Conservation (phyloP, 2,329 filamentous ascomycete species). For the Cladosporium sp. region DNA sequence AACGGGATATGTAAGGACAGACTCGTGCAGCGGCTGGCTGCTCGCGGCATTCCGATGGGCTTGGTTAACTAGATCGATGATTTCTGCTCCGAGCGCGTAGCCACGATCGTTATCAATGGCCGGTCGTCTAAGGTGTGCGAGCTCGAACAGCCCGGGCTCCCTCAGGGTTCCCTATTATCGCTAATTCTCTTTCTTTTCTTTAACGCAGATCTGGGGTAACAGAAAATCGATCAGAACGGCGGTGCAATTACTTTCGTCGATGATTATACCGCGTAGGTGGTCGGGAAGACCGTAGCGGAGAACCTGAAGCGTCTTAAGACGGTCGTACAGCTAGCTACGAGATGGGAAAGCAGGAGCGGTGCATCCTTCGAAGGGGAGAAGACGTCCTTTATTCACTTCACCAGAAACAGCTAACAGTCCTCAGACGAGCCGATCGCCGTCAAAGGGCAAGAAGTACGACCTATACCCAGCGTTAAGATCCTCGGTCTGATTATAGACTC, state of each 20-base stretch:
- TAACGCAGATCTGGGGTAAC: slow-evolving; percentile 16
- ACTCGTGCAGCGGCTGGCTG: slow-evolving; percentile 17
- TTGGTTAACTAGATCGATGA: slow-evolving; percentile 22
- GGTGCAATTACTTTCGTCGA: slow-evolving; percentile 13
- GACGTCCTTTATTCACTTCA: too few species aligned
- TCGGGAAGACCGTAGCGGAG: too few species aligned
- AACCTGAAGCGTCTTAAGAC: too few species aligned
- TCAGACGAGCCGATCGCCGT: too few species aligned
- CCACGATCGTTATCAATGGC: slow-evolving; percentile 17
- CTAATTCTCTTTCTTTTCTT: slow-evolving; percentile 32
- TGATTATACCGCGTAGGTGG: neutral
- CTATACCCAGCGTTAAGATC: neutral
- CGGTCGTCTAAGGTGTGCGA: too few species aligned
- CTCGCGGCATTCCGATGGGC: slow-evolving; percentile 22
- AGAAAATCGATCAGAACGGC: slow-evolving; percentile 8
- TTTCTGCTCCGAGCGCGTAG: slow-evolving; percentile 23
- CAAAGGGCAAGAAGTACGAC: neutral
- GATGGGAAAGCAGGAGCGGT: too few species aligned
- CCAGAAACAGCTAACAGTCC: too few species aligned
- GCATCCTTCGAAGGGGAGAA: too few species aligned
- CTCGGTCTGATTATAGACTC: neutral
- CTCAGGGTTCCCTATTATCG: slow-evolving; percentile 27
- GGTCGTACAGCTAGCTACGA: too few species aligned
- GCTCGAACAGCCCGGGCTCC: slow-evolving; percentile 26
- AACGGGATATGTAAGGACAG: slow-evolving; percentile 32